Conservation (phyloP, 2,329 filamentous ascomycete genomes). For the Xylariaceae sp. region DNA sequence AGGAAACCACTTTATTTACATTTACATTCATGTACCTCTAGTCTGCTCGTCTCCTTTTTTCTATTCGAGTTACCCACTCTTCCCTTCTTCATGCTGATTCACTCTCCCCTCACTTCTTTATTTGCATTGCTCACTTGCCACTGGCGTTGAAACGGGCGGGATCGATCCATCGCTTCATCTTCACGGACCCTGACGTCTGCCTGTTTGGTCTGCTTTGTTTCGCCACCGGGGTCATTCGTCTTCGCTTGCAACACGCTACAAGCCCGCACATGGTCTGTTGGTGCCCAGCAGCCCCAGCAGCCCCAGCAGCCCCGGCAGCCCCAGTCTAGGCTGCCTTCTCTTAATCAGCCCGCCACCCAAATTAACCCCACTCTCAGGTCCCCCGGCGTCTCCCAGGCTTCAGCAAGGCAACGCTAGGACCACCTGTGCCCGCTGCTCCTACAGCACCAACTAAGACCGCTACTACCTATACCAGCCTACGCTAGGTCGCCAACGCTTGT, state of each 20-base stretch:
- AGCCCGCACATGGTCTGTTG: constrained; percentile 2
- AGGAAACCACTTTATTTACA: background rate
- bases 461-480: no score
- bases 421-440: constrained; percentile 20
- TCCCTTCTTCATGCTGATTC: constrained; percentile 16
- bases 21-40: constrained; percentile 16
- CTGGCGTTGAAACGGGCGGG: constrained; percentile 22
- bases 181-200: constrained; percentile 28
- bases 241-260: background rate
- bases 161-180: constrained; percentile 27
- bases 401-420: constrained; percentile 22
- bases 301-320: constrained; percentile 28
- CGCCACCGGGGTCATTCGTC: constrained; percentile 28
- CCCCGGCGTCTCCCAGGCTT: constrained; percentile 18
- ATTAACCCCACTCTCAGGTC: constrained; percentile 12
- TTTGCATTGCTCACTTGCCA: constrained; percentile 30
- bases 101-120: constrained; percentile 27
- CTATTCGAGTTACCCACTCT: constrained; percentile 17
- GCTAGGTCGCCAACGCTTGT: constrained; percentile 11
- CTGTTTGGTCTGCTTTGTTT: constrained; percentile 18
- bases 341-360: constrained; percentile 19
- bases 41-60: constrained; percentile 14
- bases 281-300: constrained; percentile 27
- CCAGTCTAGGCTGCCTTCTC: constrained; percentile 23
- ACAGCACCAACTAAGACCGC: no score